These are phyloP conservation scores for Verticillium tricorpus DNA, from an alignment of 2,329 filamentous ascomycete species.

Conservation along the genomic window DNA sequence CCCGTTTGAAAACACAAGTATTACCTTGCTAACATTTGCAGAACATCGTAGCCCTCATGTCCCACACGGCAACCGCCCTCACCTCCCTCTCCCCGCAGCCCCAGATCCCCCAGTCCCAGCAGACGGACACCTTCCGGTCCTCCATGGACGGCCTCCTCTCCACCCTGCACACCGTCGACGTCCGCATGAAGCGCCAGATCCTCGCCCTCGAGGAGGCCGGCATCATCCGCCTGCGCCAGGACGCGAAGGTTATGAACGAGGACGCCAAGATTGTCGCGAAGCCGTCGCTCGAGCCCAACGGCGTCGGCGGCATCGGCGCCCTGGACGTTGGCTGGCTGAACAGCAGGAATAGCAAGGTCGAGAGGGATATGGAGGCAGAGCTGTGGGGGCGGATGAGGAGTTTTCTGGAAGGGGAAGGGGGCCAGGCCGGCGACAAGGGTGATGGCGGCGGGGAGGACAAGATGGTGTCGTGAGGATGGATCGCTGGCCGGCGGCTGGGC, in stretches of 20 bases:
- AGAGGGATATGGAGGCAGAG: constrained; percentile 78
- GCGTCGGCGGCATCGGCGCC: constrained; percentile 49
- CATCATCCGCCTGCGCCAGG: constrained; percentile 54
- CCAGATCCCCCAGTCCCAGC: constrained; percentile 42
- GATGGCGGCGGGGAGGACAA: constrained; percentile 11
- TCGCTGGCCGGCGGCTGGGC: too few species aligned
- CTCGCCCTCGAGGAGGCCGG: constrained; percentile 77
- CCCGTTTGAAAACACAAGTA: constrained; percentile 3
- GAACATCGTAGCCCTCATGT: constrained; percentile 32
- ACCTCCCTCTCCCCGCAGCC: constrained; percentile 30
- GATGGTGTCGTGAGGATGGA: not conserved
- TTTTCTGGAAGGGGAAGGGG: constrained; percentile 26
- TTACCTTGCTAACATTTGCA: not conserved
- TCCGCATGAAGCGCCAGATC: constrained; percentile 69
- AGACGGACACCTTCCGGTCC: constrained; percentile 52
- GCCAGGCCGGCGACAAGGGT: not conserved
- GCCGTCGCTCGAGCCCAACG: constrained; percentile 47
- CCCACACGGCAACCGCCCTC: constrained; percentile 41
- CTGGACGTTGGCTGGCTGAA: constrained; percentile 90
- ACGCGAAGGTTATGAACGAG: constrained; percentile 15
- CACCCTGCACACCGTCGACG: constrained; percentile 69
- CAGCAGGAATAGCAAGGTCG: constrained; percentile 75
- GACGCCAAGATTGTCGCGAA: constrained; percentile 18
- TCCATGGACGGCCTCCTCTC: constrained; percentile 65
- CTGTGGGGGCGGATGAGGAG: constrained; percentile 53